Evolutionary conservation across 306 rosid species (phyloP).

Genomic region (Vicia sativa): DNA sequence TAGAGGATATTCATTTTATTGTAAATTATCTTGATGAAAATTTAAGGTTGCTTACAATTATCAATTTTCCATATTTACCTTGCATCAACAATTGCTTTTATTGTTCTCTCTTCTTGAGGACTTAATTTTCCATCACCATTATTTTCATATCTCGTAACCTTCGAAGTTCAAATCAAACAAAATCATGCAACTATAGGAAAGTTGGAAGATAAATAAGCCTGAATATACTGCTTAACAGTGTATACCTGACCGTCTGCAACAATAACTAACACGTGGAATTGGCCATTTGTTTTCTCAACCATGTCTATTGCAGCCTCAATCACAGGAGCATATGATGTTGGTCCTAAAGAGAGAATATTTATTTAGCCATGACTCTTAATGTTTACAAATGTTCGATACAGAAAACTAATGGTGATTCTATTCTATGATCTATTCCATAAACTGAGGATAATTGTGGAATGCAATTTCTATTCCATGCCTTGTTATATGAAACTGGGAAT

Average conservation of each 20-base stretch:
- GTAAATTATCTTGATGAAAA: conserved; percentile 5
- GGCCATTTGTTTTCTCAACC: conserved; percentile 81
- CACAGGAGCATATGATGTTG: conserved; percentile 85
- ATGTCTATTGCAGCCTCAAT: conserved; percentile 82
- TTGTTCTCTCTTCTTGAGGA: conserved; percentile 81
- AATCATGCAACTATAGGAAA: neutral
- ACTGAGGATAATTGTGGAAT: neutral
- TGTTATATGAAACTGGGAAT: conserved; percentile 10
- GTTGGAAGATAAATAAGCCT: neutral
- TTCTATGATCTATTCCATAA: conserved; percentile 6
- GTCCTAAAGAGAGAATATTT: conserved; percentile 54
- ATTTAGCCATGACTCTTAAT: conserved; percentile 21
- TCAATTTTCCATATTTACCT: conserved; percentile 52
- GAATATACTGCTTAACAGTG: neutral
- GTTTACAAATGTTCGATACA: neutral
- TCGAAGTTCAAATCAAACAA: conserved; percentile 29
- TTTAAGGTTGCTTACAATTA: conserved; percentile 6
- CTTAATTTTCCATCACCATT: conserved; percentile 56
- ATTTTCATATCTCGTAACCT: conserved; percentile 73
- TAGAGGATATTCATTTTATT: neutral
- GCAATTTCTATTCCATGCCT: conserved; percentile 7
- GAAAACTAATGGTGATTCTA: conserved; percentile 8
- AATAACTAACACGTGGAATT: conserved; percentile 80
- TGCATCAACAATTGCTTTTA: conserved; percentile 72
- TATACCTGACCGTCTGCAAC: conserved; percentile 87